Evolutionary conservation across 768 basidiomycete genomes (phyloP).

Genomic region (Daedaleopsis nitida): DNA sequence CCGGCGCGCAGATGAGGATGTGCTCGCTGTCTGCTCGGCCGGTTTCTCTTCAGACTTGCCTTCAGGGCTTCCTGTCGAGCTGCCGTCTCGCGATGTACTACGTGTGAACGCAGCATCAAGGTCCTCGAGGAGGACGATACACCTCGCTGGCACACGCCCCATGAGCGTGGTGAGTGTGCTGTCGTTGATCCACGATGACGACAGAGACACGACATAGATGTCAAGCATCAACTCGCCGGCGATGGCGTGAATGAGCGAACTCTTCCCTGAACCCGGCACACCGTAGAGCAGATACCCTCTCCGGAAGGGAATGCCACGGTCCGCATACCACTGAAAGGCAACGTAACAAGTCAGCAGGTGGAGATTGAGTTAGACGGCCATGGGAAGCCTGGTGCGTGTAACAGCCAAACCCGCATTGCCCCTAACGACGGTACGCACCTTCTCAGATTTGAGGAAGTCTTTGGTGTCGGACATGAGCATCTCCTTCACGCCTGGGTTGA

Average conservation of each 20-base stretch:
- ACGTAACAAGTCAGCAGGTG: conserved; percentile 12
- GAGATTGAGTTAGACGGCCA: neutral
- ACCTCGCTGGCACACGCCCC: conserved; percentile 82
- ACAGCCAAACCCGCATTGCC: neutral
- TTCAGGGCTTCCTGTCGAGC: conserved; percentile 47
- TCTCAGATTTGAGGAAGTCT: conserved; percentile 84
- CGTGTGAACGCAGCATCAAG: conserved; percentile 88
- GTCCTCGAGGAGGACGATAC: conserved; percentile 88
- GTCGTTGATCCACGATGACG: conserved; percentile 87
- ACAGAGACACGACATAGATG: conserved; percentile 89
- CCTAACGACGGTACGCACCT: conserved; percentile 43
- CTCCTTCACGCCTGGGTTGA: conserved; percentile 88
- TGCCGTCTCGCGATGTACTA: conserved; percentile 66
- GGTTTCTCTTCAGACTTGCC: conserved; percentile 39
- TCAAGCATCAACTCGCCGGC: conserved; percentile 89
- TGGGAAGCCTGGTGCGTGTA: conserved; percentile 5
- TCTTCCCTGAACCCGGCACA: conserved; percentile 86
- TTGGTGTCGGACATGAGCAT: conserved; percentile 81
- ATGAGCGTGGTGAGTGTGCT: conserved; percentile 83
- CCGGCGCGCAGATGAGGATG: conserved; percentile 40
- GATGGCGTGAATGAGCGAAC: conserved; percentile 82
- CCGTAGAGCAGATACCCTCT: conserved; percentile 85
- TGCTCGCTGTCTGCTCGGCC: conserved; percentile 35
- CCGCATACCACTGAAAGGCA: conserved; percentile 77
- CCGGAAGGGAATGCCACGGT: conserved; percentile 90